A percentile compares a stretch with the other conserved stretches of the same genome.
Conservation (phyloP, 352 stramenopile species). For the Thalassiosira oceanica region DNA sequence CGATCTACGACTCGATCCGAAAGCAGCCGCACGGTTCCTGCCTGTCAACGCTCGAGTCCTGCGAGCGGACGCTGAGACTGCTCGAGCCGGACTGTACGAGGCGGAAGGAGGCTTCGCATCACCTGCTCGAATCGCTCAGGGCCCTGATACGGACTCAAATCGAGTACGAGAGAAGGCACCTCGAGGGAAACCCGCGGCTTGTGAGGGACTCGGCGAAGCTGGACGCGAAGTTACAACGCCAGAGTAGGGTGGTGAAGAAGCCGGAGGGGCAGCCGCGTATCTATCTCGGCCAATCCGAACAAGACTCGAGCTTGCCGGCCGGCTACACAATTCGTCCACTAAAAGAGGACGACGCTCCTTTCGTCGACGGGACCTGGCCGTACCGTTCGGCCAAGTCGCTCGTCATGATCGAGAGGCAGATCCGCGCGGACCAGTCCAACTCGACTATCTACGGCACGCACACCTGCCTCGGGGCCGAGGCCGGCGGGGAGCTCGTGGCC, state of each 20-base stretch:
- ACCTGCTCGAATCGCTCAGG: constrained; percentile 11
- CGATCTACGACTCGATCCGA: constrained; percentile 49
- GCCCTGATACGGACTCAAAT: constrained; percentile 17
- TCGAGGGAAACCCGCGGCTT: constrained; percentile 9
- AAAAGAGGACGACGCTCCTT: constrained; percentile 15
- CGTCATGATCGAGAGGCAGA: constrained; percentile 24
- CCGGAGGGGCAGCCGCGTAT: too few species aligned
- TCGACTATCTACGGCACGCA: constrained; percentile 4
- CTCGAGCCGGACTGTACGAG: constrained; percentile 23
- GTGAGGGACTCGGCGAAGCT: constrained; percentile 13
- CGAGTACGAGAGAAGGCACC: constrained; percentile 5
- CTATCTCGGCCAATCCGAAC: neutral
- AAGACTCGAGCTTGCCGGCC: constrained; percentile 4
- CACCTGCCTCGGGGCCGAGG: constrained; percentile 41
- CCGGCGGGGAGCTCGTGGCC: constrained; percentile 22
- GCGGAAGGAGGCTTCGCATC: neutral
- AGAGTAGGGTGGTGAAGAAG: constrained; percentile 9
- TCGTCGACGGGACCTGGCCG: constrained; percentile 19
- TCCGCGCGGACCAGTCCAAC: constrained; percentile 16
- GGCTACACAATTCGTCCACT: constrained; percentile 31
- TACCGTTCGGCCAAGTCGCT: constrained; percentile 21
- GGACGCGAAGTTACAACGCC: constrained; percentile 8
- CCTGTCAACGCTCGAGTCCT: constrained; percentile 58
- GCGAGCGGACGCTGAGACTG: constrained; percentile 28
- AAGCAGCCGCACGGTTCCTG: constrained; percentile 51